A percentile compares a stretch with the other conserved stretches of the same genome.
These are phyloP conservation scores for Digitaria exilis DNA, from an alignment of 202 grass and related monocot species.

Conservation along the genomic window DNA sequence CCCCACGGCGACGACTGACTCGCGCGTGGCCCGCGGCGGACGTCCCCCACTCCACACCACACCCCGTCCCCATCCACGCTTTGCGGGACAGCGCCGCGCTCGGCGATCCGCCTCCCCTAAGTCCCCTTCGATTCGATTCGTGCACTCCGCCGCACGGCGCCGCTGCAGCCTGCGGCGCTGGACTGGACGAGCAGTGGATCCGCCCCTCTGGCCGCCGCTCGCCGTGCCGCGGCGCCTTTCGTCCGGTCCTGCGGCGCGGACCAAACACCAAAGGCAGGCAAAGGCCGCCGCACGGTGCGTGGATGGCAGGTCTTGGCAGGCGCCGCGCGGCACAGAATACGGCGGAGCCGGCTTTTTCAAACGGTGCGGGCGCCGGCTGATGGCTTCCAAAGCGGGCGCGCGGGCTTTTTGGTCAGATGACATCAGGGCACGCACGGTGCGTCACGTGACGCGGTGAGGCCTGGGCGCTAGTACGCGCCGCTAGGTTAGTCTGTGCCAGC, in stretches of 20 bases:
- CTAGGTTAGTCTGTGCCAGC: conserved; percentile 3
- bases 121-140: background rate
- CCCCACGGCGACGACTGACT: conserved; percentile 14
- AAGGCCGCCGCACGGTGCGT: background rate
- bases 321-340: conserved; percentile 35
- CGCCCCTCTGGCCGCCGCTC: background rate
- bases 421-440: conserved; percentile 7
- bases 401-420: conserved; percentile 13
- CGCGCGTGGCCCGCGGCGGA: background rate
- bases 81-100: background rate
- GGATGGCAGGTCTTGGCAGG: conserved; percentile 23
- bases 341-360: conserved; percentile 19
- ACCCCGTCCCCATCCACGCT: conserved; percentile 24
- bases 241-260: background rate
- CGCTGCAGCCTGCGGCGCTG: background rate
- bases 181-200: background rate
- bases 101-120: background rate
- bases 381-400: background rate
- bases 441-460: background rate
- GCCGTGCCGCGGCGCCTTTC: background rate
- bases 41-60: too few relatives aligned
- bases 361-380: background rate
- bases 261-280: background rate
- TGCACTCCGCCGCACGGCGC: background rate
- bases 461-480: background rate